Evolutionary conservation across 2,329 filamentous ascomycete species (phyloP).

Genomic region (Ceratocystis papillata): DNA sequence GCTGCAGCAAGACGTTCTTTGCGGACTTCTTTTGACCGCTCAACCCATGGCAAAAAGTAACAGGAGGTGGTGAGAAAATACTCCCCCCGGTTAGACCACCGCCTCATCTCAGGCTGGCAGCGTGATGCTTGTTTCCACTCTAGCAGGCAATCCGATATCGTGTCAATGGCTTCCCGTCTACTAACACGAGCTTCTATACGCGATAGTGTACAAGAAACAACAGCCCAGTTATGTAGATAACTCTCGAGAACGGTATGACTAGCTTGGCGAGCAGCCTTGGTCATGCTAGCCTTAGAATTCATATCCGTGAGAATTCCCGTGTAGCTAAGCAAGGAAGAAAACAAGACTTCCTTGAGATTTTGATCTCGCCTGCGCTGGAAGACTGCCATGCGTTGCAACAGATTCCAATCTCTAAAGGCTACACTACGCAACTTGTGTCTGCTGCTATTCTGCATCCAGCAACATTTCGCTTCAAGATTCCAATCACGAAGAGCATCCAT

Average conservation of each 20-base stretch:
- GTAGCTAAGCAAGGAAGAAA: slow-evolving; percentile 6
- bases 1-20: slow-evolving; percentile 24
- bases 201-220: slow-evolving; percentile 4
- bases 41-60: slow-evolving; percentile 30
- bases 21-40: slow-evolving; percentile 26
- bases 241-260: neutral
- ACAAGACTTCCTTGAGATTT: neutral
- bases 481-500: slow-evolving; percentile 19
- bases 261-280: slow-evolving; percentile 14
- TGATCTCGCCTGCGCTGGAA: slow-evolving; percentile 19
- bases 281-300: slow-evolving; percentile 6
- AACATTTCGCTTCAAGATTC: slow-evolving; percentile 23
- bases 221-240: slow-evolving; percentile 15
- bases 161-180: slow-evolving; percentile 14
- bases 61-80: slow-evolving; percentile 29
- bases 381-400: slow-evolving; percentile 21
- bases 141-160: slow-evolving; percentile 9
- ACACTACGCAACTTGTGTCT: slow-evolving; percentile 17
- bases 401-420: slow-evolving; percentile 24
- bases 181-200: slow-evolving; percentile 13
- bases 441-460: slow-evolving; percentile 13
- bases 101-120: slow-evolving; percentile 22
- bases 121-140: slow-evolving; percentile 18
- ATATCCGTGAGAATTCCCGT: slow-evolving; percentile 12
- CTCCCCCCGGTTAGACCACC: slow-evolving; percentile 24